Evolutionary conservation across 1,284 basidiomycete genomes (phyloP).

Genomic region (Ganoderma boninense): DNA sequence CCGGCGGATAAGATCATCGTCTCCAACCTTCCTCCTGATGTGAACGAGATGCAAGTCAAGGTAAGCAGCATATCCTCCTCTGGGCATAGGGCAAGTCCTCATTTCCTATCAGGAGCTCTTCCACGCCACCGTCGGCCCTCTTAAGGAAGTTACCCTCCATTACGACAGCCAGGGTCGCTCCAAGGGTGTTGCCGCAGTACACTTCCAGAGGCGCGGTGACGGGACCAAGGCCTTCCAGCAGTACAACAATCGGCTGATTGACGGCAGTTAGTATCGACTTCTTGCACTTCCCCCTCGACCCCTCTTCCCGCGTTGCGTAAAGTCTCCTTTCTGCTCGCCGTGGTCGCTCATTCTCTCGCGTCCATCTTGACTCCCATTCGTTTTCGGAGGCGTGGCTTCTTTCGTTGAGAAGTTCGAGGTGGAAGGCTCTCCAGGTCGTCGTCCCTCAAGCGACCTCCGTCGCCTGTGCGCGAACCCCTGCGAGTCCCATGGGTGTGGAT

Average conservation of each 20-base stretch:
- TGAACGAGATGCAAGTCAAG: conserved; percentile 94
- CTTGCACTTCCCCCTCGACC: conserved; percentile 47
- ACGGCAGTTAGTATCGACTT: conserved; percentile 97
- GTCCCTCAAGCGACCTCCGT: conserved; percentile 12
- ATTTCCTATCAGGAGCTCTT: conserved; percentile 83
- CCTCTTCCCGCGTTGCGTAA: conserved; percentile 34
- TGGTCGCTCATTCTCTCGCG: conserved; percentile 17
- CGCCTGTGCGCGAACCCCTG: conserved; percentile 6
- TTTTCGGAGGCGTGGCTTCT: conserved; percentile 17
- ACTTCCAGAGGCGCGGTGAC: conserved; percentile 89
- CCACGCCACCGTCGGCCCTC: conserved; percentile 88
- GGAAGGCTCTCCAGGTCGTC: conserved; percentile 17
- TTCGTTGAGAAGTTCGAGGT: conserved; percentile 14
- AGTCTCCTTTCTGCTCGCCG: conserved; percentile 30
- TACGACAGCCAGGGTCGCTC: conserved; percentile 89
- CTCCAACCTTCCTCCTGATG: conserved; percentile 94
- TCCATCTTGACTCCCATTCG: conserved; percentile 1
- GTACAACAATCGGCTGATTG: conserved; percentile 99
- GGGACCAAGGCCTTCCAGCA: conserved; percentile 92
- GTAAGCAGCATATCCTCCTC: conserved; percentile 55
- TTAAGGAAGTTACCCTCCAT: conserved; percentile 85
- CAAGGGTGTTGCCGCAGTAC: conserved; percentile 90
- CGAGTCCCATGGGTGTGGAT: conserved; percentile 22
- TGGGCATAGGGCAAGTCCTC: not conserved
- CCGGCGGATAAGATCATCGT: conserved; percentile 93